Percentiles rank a stretch among this genome's conserved stretches.
These are phyloP conservation scores for Ilyonectria mors-panacis DNA, from an alignment of 2,329 filamentous ascomycete species.

Conservation along the genomic window DNA sequence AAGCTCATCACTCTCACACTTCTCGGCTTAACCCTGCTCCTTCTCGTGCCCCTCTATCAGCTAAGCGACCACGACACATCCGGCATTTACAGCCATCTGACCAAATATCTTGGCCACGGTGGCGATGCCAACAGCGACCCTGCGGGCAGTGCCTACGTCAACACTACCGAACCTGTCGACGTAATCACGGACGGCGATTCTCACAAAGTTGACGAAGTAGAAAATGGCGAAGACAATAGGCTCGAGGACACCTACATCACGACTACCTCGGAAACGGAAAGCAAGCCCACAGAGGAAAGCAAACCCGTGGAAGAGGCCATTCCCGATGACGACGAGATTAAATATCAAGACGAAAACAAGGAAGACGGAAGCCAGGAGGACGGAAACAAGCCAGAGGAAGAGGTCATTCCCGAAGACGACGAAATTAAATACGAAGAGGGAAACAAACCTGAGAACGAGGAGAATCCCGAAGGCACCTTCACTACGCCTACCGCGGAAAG, in stretches of 20 bases:
- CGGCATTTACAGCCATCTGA: constrained; percentile 50
- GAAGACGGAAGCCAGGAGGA: neutral
- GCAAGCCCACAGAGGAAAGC: neutral
- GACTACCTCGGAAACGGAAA: neutral
- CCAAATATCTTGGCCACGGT: constrained; percentile 49
- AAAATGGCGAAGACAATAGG: constrained; percentile 13
- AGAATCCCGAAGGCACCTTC: neutral
- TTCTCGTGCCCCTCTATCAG: constrained; percentile 51
- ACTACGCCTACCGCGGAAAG: neutral
- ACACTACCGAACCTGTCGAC: constrained; percentile 48
- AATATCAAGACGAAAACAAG: too few relatives aligned
- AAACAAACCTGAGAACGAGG: constrained; percentile 7
- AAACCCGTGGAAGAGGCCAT: neutral
- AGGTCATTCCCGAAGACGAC: neutral
- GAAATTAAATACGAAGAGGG: neutral
- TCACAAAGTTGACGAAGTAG: constrained; percentile 28
- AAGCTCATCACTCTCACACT: constrained; percentile 48
- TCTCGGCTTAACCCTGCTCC: constrained; percentile 47
- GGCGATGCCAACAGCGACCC: constrained; percentile 57
- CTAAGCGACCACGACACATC: constrained; percentile 47
- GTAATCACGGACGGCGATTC: neutral
- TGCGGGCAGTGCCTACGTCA: constrained; percentile 49
- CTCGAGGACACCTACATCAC: neutral
- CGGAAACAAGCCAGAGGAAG: neutral
- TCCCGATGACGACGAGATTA: neutral